Evolutionary conservation across 2,329 filamentous ascomycete genomes (phyloP), one percentile per base, ranked within the genome.

Genomic region (Beauveria caledonica): DNA sequence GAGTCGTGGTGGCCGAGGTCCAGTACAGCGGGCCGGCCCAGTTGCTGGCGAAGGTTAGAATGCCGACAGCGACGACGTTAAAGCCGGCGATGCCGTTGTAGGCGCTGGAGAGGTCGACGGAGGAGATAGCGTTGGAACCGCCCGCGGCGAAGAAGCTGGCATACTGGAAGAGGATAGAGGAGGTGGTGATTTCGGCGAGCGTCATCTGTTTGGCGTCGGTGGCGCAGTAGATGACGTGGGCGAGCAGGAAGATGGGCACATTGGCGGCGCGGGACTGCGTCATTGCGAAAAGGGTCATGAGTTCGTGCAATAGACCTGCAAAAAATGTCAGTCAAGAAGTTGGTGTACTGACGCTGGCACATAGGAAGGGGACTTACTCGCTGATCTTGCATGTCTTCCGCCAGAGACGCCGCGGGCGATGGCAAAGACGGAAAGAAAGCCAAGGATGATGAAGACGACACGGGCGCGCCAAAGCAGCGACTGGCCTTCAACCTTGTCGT

Each of bases 11-110:
- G 17, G 85, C 86, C 3, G 83, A 86, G 3, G 82, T 80, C 90
- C 92, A 99, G 83, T 90, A 97, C 11, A 97, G 83, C 0, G 92
- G 86, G 0, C 89, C 94, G 0, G 90, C 86, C 92, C 93, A 99
- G 71, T 99, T 99, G 66, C 89, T 85, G 7, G 91, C 71, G 68
- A 97, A 96, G 2, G 92, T 92, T 56, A 99, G 78, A 3, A 90
- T 63, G 0, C 91, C 94, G 17, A 99, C 94, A 17, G 86, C 80
- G n/a, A 85, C 64, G 63, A 94, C 79, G 69, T 89, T 92, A 77
- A 95, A 99, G 60, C 81, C 84, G 54, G 81, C 83, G 42, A 99
- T 81, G 63, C 94, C 94, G 68, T 99, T 99, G 76, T 99, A 99
- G 0, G 92, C 92, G 70, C 88, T 96, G 6, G 91, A 95, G 21